Evolutionary conservation across 2,329 filamentous ascomycete species (phyloP), one percentile per base, ranked within the genome.

Genomic region (Xylariaceae sp.): DNA sequence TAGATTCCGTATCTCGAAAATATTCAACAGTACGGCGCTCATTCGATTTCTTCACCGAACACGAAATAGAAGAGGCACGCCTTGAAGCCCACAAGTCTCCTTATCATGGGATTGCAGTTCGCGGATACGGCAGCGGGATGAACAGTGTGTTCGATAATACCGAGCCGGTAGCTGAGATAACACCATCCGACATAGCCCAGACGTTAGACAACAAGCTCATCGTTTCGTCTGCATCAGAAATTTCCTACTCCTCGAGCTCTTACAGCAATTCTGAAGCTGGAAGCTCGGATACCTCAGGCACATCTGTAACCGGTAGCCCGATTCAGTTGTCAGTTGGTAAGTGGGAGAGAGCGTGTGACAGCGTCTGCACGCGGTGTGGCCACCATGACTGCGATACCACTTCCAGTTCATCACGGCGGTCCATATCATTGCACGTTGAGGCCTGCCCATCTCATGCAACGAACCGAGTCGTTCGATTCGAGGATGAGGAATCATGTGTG

Each of bases 61-160:
- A 23, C 28, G 58, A 52, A 12, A 45, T 47, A 11, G 47, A 47
- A 34, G 43, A 33, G 26, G 24, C 6, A 23, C 55, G 8, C 4
- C 24, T 29, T 19, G 17, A 2, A 24, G 43, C n/a, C 46, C 61
- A 19, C 60, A 69, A 58, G 40, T 65, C 63, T 1, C 62, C 68
- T 0, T 78, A 79, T 56, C 78, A 80, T 50, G 82, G 85, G 64
- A 83, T 84, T 24, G 71, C 83, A 0, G 75, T 84, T 6, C 75
- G 78, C 4, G 80, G 81, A 0, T 84, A 85, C 56, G 82, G 82
- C 8, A 84, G 84, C 45, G 81, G 80, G 1, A 82, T 77, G 2
- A 80, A 80, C 31, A 63, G 71, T 1, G 74, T 76, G 3, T 43
- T 43, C 11, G 31, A 8, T 8, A 21, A 43, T 23, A 24, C n/a